These are phyloP conservation scores for Cytospora piceae DNA, from an alignment of 2,329 filamentous ascomycete species.

Conservation along the genomic window DNA sequence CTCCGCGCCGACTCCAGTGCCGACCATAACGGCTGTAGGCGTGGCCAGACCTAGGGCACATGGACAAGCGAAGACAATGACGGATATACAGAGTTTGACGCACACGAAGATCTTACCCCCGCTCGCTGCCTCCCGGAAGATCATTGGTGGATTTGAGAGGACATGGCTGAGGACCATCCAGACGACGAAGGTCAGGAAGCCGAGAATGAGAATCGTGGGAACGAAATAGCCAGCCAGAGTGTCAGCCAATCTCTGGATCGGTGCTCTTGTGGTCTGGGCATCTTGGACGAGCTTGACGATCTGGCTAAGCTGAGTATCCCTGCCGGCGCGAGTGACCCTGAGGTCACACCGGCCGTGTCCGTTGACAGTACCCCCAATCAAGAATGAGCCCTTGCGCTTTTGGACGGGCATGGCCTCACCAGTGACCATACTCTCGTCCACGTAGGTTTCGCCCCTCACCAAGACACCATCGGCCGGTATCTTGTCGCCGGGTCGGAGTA, in stretches of 20 bases:
- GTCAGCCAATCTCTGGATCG: conserved; percentile 92
- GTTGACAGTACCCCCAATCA: conserved; percentile 96
- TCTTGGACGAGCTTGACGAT: conserved; percentile 99
- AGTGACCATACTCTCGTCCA: conserved; percentile 98
- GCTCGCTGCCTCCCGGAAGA: conserved; percentile 79
- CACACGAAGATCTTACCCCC: conserved; percentile 97
- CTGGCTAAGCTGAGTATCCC: conserved; percentile 95
- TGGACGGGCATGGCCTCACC: conserved; percentile 95
- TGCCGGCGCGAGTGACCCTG: conserved; percentile 86
- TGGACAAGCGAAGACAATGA: conserved; percentile 97
- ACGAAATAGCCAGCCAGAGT: conserved; percentile 92
- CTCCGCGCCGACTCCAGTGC: conserved; percentile 93
- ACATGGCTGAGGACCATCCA: conserved; percentile 97
- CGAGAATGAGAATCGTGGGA: conserved; percentile 82
- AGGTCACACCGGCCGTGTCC: conserved; percentile 91
- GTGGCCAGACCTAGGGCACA: conserved; percentile 96
- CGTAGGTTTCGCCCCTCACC: conserved; percentile 86
- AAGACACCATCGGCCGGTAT: conserved; percentile 91
- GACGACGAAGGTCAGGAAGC: conserved; percentile 79
- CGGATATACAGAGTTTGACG: conserved; percentile 94
- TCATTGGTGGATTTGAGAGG: conserved; percentile 79
- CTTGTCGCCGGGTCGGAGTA: conserved; percentile 93
- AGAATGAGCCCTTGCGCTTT: conserved; percentile 76
- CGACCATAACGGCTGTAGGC: conserved; percentile 97
- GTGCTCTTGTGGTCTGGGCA: conserved; percentile 90